Conservation (phyloP, 2,329 filamentous ascomycete genomes). For the Rhinocladiella similis region DNA sequence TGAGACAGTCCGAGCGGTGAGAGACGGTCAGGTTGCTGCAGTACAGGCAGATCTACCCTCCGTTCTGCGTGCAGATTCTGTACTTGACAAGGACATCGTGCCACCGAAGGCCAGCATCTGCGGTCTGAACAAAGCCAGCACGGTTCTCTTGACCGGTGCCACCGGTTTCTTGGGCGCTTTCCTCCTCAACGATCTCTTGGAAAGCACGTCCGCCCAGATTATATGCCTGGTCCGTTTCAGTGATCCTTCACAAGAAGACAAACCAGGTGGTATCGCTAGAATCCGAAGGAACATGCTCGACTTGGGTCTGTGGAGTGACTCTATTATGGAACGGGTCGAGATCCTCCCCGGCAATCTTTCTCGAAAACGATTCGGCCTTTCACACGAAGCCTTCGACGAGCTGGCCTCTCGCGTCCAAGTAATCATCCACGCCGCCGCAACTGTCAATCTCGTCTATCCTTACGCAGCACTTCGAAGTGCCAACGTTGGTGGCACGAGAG, state of each 20-base stretch:
- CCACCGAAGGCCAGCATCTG: conserved; percentile 55
- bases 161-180: conserved; percentile 78
- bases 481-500: conserved; percentile 77
- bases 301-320: conserved; percentile 73
- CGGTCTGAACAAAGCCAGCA: conserved; percentile 64
- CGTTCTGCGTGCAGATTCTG: conserved; percentile 65
- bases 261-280: conserved; percentile 67
- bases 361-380: conserved; percentile 67
- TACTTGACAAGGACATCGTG: conserved; percentile 69
- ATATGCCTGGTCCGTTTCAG: conserved; percentile 73
- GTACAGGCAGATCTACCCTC: conserved; percentile 74
- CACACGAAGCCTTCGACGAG: conserved; percentile 63
- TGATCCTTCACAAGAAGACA: conserved; percentile 64
- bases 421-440: conserved; percentile 75
- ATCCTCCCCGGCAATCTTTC: conserved; percentile 73
- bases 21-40: conserved; percentile 71
- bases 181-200: conserved; percentile 66
- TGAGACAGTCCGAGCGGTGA: conserved; percentile 66
- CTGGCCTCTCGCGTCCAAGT: conserved; percentile 68
- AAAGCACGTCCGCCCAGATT: conserved; percentile 67
- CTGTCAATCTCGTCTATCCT: conserved; percentile 78
- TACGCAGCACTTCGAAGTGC: conserved; percentile 70
- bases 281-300: conserved; percentile 77
- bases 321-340: conserved; percentile 74
- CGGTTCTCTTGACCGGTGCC: conserved; percentile 70